Conservation (phyloP, 2,329 filamentous ascomycete species). For the Colletotrichum sp. region DNA sequence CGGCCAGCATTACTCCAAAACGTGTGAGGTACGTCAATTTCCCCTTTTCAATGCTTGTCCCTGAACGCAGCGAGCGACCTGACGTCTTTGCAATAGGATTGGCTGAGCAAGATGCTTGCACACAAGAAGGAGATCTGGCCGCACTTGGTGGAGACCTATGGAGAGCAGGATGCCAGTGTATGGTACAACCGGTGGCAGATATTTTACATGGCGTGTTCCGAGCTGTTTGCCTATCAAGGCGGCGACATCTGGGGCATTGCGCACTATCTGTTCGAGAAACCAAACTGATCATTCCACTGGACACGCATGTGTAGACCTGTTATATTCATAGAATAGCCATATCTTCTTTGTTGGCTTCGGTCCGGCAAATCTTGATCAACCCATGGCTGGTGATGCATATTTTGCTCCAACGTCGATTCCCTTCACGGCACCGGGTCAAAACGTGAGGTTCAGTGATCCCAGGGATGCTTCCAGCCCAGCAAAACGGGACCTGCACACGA, state of each 20-base stretch:
- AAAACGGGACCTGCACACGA: conserved; percentile 67
- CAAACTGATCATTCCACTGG: conserved; percentile 3
- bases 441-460: conserved; percentile 75
- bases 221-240: conserved; percentile 69
- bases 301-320: not conserved
- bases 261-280: conserved; percentile 72
- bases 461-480: conserved; percentile 94
- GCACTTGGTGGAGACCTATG: conserved; percentile 68
- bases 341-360: not conserved
- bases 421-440: not conserved
- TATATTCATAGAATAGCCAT: not conserved
- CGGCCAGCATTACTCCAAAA: conserved; percentile 71
- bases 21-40: conserved; percentile 62
- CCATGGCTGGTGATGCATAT: not conserved
- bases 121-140: conserved; percentile 68
- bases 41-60: not conserved
- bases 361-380: not conserved
- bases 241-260: conserved; percentile 73
- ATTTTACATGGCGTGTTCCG: conserved; percentile 74
- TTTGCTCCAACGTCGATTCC: not conserved
- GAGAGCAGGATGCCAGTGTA: conserved; percentile 59
- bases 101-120: conserved; percentile 64
- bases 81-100: conserved; percentile 47
- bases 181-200: conserved; percentile 78
- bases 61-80: not conserved